phyloP scores from a whole-genome alignment of 2,329 filamentous ascomycete genomes.

The Colletotrichum orchidophilum region DNA sequence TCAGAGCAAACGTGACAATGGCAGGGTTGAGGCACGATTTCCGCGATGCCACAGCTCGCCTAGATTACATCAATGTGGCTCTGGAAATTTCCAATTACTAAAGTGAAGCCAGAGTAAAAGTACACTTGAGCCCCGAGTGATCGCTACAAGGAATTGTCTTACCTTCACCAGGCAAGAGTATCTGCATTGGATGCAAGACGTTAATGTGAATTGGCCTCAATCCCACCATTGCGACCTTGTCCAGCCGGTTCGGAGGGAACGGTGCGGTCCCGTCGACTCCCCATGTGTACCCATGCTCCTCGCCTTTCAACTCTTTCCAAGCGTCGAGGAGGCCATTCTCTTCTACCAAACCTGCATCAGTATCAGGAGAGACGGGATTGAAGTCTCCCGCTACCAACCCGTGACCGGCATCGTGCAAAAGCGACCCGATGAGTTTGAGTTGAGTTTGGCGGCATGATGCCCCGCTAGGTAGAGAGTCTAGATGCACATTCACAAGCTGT shows the following conservation, averaged over 20 bases:
- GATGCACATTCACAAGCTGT: constrained; percentile 50
- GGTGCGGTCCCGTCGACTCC: constrained; percentile 43
- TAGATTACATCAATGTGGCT: background rate
- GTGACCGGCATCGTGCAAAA: constrained; percentile 39
- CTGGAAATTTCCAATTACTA: background rate
- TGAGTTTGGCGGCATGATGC: constrained; percentile 44
- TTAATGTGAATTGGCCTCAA: constrained; percentile 37
- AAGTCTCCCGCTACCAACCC: constrained; percentile 52
- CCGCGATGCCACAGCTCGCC: too few species aligned
- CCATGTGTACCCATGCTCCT: constrained; percentile 48
- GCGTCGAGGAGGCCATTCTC: constrained; percentile 46
- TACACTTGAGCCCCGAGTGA: constrained; percentile 17
- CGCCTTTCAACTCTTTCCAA: constrained; percentile 42
- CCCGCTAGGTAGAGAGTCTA: constrained; percentile 45
- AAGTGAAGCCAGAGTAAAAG: background rate
- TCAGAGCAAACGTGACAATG: background rate
- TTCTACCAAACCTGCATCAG: constrained; percentile 42
- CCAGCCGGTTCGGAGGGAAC: constrained; percentile 46
- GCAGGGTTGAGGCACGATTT: too few species aligned
- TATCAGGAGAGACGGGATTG: constrained; percentile 46
- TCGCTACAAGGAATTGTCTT: constrained; percentile 16
- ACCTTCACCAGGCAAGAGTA: background rate
- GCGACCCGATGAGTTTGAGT: constrained; percentile 38
- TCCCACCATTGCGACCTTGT: constrained; percentile 46
- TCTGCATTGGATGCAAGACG: constrained; percentile 34